Evolutionary conservation across 1,139 yeast species (phyloP).

Genomic region (Nadsonia commutata): DNA sequence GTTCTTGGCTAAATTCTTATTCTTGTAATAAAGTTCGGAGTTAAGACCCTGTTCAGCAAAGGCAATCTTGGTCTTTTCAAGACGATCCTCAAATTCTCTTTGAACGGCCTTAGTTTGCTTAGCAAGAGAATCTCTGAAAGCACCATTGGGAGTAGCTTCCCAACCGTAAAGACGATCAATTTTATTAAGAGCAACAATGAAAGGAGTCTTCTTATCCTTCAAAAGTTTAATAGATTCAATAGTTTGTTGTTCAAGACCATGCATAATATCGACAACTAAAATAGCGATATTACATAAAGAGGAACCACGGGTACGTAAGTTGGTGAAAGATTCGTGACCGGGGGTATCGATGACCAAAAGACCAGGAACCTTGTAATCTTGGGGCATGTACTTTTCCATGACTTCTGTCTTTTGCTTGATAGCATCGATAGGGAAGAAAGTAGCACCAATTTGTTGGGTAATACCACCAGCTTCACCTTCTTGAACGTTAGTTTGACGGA

Average conservation of each 20-base stretch:
- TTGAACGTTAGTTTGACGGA: constrained; percentile 97
- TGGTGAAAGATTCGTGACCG: constrained; percentile 98
- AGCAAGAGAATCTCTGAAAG: constrained; percentile 87
- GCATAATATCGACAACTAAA: constrained; percentile 96
- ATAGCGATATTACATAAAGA: constrained; percentile 98
- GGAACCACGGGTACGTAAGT: constrained; percentile 96
- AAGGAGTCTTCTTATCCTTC: constrained; percentile 96
- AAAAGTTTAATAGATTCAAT: constrained; percentile 81
- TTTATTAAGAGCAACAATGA: constrained; percentile 90
- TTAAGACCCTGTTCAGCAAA: constrained; percentile 97
- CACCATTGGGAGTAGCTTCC: constrained; percentile 78
- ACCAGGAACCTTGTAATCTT: constrained; percentile 87
- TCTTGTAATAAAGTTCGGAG: constrained; percentile 90
- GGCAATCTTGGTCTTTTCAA: constrained; percentile 73
- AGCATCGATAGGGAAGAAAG: constrained; percentile 95
- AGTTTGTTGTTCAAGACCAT: constrained; percentile 96
- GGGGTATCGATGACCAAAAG: constrained; percentile 93
- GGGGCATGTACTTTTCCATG: constrained; percentile 75
- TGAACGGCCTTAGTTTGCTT: constrained; percentile 74
- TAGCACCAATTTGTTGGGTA: constrained; percentile 99
- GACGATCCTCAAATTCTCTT: constrained; percentile 81
- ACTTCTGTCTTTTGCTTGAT: constrained; percentile 81
- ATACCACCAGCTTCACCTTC: constrained; percentile 99
- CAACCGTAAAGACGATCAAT: constrained; percentile 95
- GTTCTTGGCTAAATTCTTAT: constrained; percentile 80